phyloP scores from a whole-genome alignment of 805 yeast species.

The Monosporozyma servazzii region DNA sequence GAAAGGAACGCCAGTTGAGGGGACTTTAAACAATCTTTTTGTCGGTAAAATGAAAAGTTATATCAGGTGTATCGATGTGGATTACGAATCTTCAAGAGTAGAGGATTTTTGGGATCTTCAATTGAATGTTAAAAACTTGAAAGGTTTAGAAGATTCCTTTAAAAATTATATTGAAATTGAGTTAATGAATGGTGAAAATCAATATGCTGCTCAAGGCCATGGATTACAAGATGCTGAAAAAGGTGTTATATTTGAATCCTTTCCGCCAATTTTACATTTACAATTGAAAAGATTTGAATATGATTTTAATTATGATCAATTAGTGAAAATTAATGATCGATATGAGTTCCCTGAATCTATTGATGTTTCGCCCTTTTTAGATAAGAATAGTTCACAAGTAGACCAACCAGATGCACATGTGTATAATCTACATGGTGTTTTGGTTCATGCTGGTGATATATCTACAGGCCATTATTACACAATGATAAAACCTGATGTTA shows the following conservation, averaged over 20 bases:
- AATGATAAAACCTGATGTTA: constrained; percentile 68
- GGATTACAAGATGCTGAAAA: constrained; percentile 95
- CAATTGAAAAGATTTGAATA: constrained; percentile 93
- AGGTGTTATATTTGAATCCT: constrained; percentile 83
- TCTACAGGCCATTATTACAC: constrained; percentile 97
- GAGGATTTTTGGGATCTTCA: constrained; percentile 99
- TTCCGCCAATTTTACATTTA: constrained; percentile 88
- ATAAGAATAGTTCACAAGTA: constrained; percentile 35
- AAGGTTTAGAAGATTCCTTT: constrained; percentile 65
- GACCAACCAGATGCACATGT: constrained; percentile 26
- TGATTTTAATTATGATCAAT: constrained; percentile 78
- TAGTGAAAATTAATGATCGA: constrained; percentile 86
- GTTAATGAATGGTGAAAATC: constrained; percentile 86
- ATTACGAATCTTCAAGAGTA: constrained; percentile 80
- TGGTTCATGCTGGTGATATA: constrained; percentile 93
- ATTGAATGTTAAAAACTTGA: constrained; percentile 79
- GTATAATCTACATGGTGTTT: constrained; percentile 83
- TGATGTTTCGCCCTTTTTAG: constrained; percentile 72
- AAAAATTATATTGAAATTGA: constrained; percentile 83
- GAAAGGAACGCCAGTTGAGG: constrained; percentile 80
- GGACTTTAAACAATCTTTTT: constrained; percentile 67
- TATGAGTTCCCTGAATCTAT: constrained; percentile 81
- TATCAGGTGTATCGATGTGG: constrained; percentile 85
- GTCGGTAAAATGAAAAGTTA: constrained; percentile 96
- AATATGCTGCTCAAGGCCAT: constrained; percentile 80